Base-by-base conservation (phyloP, 2,329 filamentous ascomycete genomes). In the Lasiodiplodia hormozganensis region DNA sequence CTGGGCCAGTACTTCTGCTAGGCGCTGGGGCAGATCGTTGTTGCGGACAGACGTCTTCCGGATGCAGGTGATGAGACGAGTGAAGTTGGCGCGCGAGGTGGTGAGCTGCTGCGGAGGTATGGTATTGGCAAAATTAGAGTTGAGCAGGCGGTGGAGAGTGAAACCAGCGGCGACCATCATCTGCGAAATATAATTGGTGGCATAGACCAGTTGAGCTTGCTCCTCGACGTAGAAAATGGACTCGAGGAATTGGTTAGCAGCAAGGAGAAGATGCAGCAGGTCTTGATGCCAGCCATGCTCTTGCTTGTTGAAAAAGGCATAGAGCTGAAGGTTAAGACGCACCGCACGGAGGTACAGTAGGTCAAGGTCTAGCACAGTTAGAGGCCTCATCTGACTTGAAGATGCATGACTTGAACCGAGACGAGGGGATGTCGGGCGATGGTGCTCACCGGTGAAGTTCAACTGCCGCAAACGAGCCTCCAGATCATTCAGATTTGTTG, bases 1-100 rank as follows among this genome's bases (percentile, higher is more conserved):
- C 80, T 95, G 92, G 6, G 92, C 92, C 84, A 95, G 91, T n/a
- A 96, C 86, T 81, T 95, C 92, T 2, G 92, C 91, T 69, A 95
- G 84, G 38, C 92, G 87, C 84, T 91, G 92, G 66, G 92, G 89
- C 12, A 96, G 85, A 75, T 96, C 92, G 74, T 95, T 95, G 70
- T 90, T 87, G 53, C 90, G 87, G 21, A 94, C 90, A 71, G 91
- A 93, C 58, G 92, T 91, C 64, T 87, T 86, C 40, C 92, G 86
- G 60, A 95, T 89, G 4, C 89, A 88, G 54, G 85, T 84, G 65
- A 95, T 90, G 1, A 91, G 91, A 54, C 87, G 85, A 72, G 92
- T 87, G 75, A 95, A 94, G 12, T 93, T 85, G 4, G 84, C 85
- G 28, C 90, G 87, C 14, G 90, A 90, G 49, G 28, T 56, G 5